Base-by-base conservation (phyloP, 345 rosid genomes). In the Heritiera fomes region DNA sequence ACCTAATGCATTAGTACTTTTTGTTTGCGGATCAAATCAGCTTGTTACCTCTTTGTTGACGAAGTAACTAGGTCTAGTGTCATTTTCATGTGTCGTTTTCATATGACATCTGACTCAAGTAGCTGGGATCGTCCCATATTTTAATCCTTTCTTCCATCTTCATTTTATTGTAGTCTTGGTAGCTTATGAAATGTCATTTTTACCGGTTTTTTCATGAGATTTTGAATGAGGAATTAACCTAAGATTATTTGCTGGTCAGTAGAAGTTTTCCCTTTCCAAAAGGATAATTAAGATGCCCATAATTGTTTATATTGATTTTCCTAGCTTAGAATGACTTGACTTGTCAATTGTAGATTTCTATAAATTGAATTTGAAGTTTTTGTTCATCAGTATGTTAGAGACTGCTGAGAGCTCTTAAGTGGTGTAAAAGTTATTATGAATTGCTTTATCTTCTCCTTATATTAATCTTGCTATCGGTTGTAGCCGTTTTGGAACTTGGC, bases 401-500 rank as follows among this genome's bases (percentile, higher is more conserved):
- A 12, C 6, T 41, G 41, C 30, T 28, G 17, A 34, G 7, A 56
- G 47, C 28, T 40, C 38, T 56, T 8, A 18, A 40, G 40, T 10
- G 32, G 58, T 6, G 38, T 28, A 18, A 11, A 23, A 55, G 68
- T 38, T 11, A 20, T 45, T 14, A 23, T 32, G 49, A 71, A n/a
- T 64, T 75, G 5, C 2, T 46, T 40, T 45, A 18, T 14, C 68
- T 30, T 75, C 34, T 30, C 43, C 59, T 49, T 32, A 43, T 59
- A 15, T 40, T 58, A 40, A 66, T 71, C 10, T 2, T 68, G 43
- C 28, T 40, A 52, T 12, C 41, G 83, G 70, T 70, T 85, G 73
- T 73, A 95, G 99, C 58, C 91, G 92, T 58, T 95, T 95, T 83
- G 98, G 99, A 75, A 90, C 96, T 59, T 95, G 99, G 98, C 98